Evolutionary conservation across 1,139 yeast species (phyloP).

Genomic region (Blastobotrys arbuscula): DNA sequence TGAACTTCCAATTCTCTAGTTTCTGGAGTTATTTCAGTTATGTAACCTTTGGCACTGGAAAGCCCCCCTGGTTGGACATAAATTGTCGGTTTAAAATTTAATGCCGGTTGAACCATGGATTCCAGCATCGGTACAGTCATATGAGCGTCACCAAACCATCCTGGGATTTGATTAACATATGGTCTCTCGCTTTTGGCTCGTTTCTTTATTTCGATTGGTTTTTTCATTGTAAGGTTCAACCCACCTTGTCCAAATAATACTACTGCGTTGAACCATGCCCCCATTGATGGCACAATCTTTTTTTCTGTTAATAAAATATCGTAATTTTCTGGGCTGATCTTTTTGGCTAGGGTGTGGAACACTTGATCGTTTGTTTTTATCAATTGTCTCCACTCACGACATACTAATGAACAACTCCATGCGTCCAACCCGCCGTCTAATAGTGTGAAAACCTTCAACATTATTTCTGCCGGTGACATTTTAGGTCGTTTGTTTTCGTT

Average conservation of each 20-base stretch:
- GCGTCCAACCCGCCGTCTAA: conserved; percentile 1
- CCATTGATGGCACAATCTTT: neutral
- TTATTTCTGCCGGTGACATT: neutral
- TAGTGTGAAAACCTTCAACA: neutral
- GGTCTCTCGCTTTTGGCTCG: neutral
- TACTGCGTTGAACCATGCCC: conserved; percentile 7
- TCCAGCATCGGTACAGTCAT: conserved; percentile 1
- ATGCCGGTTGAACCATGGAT: neutral
- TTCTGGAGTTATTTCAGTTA: neutral
- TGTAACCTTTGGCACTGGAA: neutral
- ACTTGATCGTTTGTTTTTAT: neutral
- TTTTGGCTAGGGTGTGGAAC: neutral
- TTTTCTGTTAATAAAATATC: neutral
- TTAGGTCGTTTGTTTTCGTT: neutral
- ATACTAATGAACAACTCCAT: neutral
- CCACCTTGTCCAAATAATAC: neutral
- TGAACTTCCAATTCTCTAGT: neutral
- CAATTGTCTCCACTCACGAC: neutral
- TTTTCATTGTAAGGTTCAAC: neutral
- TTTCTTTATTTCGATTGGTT: conserved; percentile 1
- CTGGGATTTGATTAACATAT: conserved; percentile 1
- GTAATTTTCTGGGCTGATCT: neutral
- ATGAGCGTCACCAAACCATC: neutral
- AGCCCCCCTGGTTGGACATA: neutral
- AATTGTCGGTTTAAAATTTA: neutral